phyloP scores from a whole-genome alignment of 176 grass and related monocot genomes.

The Musa troglodytarum region DNA sequence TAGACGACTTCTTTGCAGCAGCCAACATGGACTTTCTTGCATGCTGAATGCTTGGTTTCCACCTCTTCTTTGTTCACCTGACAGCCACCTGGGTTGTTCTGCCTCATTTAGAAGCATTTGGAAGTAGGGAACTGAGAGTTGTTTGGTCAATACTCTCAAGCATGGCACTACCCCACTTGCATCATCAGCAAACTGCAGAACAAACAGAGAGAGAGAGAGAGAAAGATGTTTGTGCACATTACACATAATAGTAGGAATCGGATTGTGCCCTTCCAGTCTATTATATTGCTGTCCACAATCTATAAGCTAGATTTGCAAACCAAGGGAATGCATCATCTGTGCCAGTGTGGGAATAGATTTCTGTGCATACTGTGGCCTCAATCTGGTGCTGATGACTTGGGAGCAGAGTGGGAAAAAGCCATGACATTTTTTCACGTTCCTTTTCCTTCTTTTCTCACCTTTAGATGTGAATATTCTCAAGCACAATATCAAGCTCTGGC shows the following conservation, averaged over 20 bases:
- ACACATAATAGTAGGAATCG: not conserved
- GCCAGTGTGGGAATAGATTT: too few species aligned
- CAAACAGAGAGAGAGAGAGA: not conserved
- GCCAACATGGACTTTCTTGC: not conserved
- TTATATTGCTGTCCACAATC: too few species aligned
- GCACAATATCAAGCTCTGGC: not conserved
- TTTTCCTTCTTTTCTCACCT: not conserved
- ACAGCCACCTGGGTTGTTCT: not conserved
- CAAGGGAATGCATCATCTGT: too few species aligned
- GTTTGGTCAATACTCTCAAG: not conserved
- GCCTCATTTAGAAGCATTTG: not conserved
- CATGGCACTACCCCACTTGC: not conserved
- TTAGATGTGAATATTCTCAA: not conserved
- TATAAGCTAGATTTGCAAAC: too few species aligned
- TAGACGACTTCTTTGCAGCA: not conserved
- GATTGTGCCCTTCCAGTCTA: too few species aligned
- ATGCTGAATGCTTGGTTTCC: not conserved
- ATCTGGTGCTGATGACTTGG: not conserved
- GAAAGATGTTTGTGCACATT: not conserved
- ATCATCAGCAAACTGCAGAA: too few species aligned
- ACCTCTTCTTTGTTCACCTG: not conserved
- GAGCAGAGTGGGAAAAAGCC: not conserved
- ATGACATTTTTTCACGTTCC: not conserved
- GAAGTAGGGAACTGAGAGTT: not conserved
- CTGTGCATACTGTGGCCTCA: not conserved